Evolutionary conservation across 129 eudicot species (phyloP).

Genomic region (Flaveria ramosissima): DNA sequence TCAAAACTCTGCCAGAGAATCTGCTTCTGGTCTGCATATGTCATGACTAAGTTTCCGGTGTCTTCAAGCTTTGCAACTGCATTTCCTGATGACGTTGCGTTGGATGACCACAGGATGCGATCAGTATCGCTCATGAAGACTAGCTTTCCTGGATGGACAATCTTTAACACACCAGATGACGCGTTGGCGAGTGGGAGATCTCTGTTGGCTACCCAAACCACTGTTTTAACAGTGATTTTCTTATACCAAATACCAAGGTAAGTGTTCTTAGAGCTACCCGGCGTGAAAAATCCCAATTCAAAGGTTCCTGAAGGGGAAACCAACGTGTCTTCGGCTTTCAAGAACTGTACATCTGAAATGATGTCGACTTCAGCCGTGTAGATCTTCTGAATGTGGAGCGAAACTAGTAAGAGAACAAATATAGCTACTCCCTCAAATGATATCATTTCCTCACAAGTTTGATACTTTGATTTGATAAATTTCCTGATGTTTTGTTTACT

Average conservation of each 20-base stretch:
- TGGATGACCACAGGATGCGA: constrained; percentile 40
- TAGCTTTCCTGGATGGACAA: constrained; percentile 31
- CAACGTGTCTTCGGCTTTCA: constrained; percentile 46
- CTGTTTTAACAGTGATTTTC: constrained; percentile 29
- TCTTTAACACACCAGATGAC: constrained; percentile 27
- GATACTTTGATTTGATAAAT: no score
- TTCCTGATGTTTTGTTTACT: background rate
- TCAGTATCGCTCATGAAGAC: constrained; percentile 17
- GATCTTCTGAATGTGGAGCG: constrained; percentile 17
- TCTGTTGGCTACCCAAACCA: constrained; percentile 57
- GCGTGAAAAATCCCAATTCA: constrained; percentile 58
- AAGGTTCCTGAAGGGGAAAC: constrained; percentile 48
- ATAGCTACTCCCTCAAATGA: constrained; percentile 14
- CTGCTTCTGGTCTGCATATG: background rate
- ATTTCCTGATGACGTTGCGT: constrained; percentile 8
- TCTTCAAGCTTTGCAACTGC: constrained; percentile 28
- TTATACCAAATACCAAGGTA: constrained; percentile 54
- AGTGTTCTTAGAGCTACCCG: constrained; percentile 17
- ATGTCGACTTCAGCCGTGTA: constrained; percentile 25
- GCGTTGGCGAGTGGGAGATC: constrained; percentile 22
- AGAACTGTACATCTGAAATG: constrained; percentile 22
- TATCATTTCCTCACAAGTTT: constrained; percentile 4
- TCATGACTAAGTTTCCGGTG: constrained; percentile 28
- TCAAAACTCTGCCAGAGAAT: constrained; percentile 37
- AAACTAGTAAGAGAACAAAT: constrained; percentile 9